These are phyloP conservation scores for Hypoxylon sp. DNA, from an alignment of 2,329 filamentous ascomycete genomes.

Conservation along the genomic window DNA sequence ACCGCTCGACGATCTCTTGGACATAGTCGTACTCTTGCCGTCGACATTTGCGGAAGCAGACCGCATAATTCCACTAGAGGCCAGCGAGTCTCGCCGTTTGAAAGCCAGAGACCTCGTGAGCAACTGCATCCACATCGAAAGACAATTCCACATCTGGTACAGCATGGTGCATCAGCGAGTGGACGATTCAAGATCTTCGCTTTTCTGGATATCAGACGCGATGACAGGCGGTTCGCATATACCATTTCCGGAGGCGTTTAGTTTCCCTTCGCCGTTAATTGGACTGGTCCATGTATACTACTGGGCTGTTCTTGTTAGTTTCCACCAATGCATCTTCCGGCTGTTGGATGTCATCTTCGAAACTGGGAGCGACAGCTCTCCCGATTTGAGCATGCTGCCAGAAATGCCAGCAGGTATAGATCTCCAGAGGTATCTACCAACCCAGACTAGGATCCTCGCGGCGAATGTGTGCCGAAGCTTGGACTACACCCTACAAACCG, in stretches of 20 bases:
- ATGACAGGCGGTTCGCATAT: constrained; percentile 43
- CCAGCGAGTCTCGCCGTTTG: constrained; percentile 53
- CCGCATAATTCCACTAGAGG: constrained; percentile 50
- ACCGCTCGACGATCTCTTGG: constrained; percentile 60
- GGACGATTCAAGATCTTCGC: constrained; percentile 36
- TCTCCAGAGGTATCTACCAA: constrained; percentile 50
- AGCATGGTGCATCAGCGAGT: constrained; percentile 36
- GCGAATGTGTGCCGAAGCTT: constrained; percentile 60
- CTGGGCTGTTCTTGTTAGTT: constrained; percentile 60
- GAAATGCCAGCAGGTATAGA: constrained; percentile 53
- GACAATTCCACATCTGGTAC: constrained; percentile 59
- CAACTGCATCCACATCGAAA: constrained; percentile 58
- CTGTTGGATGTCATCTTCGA: constrained; percentile 57
- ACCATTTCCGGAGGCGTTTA: constrained; percentile 56
- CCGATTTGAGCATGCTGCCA: constrained; percentile 51
- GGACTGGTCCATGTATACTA: constrained; percentile 62
- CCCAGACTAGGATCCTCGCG: constrained; percentile 55
- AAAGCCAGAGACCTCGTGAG: constrained; percentile 59
- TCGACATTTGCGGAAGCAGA: constrained; percentile 57
- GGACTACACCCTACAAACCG: constrained; percentile 55
- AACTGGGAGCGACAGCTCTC: constrained; percentile 51
- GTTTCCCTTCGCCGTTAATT: constrained; percentile 55
- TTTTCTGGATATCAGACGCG: constrained; percentile 51
- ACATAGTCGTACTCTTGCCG: constrained; percentile 58
- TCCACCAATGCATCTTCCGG: constrained; percentile 58